A percentile compares a stretch with the other conserved stretches of the same genome.
phyloP scores from a whole-genome alignment of 2,329 filamentous ascomycete species.

The Phoma sp. region DNA sequence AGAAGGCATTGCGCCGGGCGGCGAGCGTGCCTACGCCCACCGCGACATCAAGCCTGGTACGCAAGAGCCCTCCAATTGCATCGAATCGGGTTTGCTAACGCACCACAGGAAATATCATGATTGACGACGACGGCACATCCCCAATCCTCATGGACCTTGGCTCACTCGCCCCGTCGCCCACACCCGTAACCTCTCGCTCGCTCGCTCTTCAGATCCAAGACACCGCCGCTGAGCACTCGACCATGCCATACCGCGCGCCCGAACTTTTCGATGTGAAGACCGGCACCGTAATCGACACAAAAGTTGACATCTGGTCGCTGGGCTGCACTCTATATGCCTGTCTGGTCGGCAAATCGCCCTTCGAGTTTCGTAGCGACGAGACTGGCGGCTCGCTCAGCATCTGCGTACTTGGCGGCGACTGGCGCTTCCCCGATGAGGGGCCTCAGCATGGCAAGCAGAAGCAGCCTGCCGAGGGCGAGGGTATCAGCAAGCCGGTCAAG shows the following conservation, averaged over 20 bases:
- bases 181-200: slow-evolving; percentile 86
- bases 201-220: slow-evolving; percentile 93
- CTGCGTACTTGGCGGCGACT: slow-evolving; percentile 91
- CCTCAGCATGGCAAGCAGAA: slow-evolving; percentile 62
- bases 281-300: slow-evolving; percentile 87
- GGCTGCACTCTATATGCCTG: slow-evolving; percentile 98
- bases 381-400: slow-evolving; percentile 92
- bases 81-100: slow-evolving; percentile 16
- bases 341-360: slow-evolving; percentile 93
- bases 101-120: slow-evolving; percentile 91
- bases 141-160: slow-evolving; percentile 98
- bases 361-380: slow-evolving; percentile 94
- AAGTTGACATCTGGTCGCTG: slow-evolving; percentile 96
- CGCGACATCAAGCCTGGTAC: slow-evolving; percentile 95
- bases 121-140: slow-evolving; percentile 83
- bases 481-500: slow-evolving; percentile 81
- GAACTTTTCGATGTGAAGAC: slow-evolving; percentile 99
- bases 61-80: slow-evolving; percentile 22
- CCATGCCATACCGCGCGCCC: slow-evolving; percentile 97
- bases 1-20: slow-evolving; percentile 71
- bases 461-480: slow-evolving; percentile 52
- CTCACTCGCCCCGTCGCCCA: slow-evolving; percentile 84
- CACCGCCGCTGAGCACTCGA: slow-evolving; percentile 92
- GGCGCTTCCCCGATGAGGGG: slow-evolving; percentile 92
- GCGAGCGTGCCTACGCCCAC: slow-evolving; percentile 83